Percentiles rank a stretch among this genome's conserved stretches.
These are phyloP conservation scores for Chimonanthus salicifolius DNA, from an alignment of 164 flowering plant genomes.

Conservation along the genomic window DNA sequence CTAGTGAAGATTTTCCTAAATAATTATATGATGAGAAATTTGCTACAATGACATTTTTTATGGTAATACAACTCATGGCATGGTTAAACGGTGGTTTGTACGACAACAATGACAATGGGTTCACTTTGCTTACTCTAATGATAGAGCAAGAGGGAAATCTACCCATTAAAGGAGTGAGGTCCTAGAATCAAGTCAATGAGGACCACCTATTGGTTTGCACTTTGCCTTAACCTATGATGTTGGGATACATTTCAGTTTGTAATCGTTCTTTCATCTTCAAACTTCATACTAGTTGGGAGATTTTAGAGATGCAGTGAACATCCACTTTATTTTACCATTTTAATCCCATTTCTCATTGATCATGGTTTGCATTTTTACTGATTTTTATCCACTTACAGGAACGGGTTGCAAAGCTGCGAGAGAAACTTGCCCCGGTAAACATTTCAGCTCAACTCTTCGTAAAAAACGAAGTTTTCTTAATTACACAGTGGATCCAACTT, in stretches of 20 bases:
- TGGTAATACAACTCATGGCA: too few relatives aligned
- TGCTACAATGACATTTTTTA: too few relatives aligned
- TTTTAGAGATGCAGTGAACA: not conserved
- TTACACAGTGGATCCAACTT: not conserved
- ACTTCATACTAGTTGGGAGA: not conserved
- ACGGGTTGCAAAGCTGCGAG: slow-evolving; percentile 40
- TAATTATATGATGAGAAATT: too few relatives aligned
- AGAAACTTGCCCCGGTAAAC: slow-evolving; percentile 32
- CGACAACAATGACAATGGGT: too few relatives aligned
- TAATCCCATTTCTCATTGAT: not conserved
- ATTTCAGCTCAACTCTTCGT: slow-evolving; percentile 5
- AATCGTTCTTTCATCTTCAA: not conserved
- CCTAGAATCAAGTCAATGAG: too few relatives aligned
- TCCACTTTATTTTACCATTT: not conserved
- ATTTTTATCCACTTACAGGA: slow-evolving; percentile 22
- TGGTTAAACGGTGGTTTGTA: too few relatives aligned
- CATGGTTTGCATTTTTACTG: not conserved
- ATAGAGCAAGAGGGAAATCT: too few relatives aligned
- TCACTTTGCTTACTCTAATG: too few relatives aligned
- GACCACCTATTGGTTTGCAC: too few relatives aligned
- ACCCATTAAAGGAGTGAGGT: too few relatives aligned
- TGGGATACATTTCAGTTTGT: not conserved
- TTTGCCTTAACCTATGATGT: too few relatives aligned
- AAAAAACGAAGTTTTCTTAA: not conserved
- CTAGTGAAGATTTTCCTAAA: too few relatives aligned